Conservation (phyloP, 2,329 filamentous ascomycete species). For the Harringtonia lauricola region DNA sequence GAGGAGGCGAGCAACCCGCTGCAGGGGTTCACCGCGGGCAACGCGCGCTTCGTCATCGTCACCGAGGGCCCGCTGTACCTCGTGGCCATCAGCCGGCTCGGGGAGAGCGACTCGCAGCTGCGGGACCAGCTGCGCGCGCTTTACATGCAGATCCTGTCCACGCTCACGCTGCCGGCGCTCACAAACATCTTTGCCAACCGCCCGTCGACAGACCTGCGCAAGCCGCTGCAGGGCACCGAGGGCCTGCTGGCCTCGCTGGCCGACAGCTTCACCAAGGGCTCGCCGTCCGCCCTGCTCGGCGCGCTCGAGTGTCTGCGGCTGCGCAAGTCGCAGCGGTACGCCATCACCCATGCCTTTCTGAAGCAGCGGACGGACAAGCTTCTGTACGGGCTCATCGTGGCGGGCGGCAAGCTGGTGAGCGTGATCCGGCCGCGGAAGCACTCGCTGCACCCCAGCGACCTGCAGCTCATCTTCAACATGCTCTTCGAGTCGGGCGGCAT, state of each 20-base stretch:
- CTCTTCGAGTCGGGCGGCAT: constrained; percentile 90
- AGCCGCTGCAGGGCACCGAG: constrained; percentile 85
- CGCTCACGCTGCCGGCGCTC: constrained; percentile 77
- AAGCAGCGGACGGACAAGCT: constrained; percentile 67
- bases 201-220: constrained; percentile 85
- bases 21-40: constrained; percentile 75
- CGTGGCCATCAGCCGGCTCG: constrained; percentile 81
- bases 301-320: constrained; percentile 90
- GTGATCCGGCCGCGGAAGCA: constrained; percentile 91
- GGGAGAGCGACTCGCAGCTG: constrained; percentile 86
- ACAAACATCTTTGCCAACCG: constrained; percentile 79
- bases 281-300: constrained; percentile 76
- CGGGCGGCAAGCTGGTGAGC: constrained; percentile 84
- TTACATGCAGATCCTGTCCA: constrained; percentile 97
- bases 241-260: constrained; percentile 81
- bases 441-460: constrained; percentile 86
- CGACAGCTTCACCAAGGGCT: constrained; percentile 89
- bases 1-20: constrained; percentile 69
- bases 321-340: constrained; percentile 72
- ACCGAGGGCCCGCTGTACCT: constrained; percentile 84
- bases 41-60: constrained; percentile 73
- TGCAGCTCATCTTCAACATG: constrained; percentile 99
- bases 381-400: constrained; percentile 87
- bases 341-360: constrained; percentile 79
- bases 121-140: constrained; percentile 81